Evolutionary conservation across 169 alveolate genomes (phyloP), one percentile per base, ranked within the genome.

Genomic region (Babesia caballi): DNA sequence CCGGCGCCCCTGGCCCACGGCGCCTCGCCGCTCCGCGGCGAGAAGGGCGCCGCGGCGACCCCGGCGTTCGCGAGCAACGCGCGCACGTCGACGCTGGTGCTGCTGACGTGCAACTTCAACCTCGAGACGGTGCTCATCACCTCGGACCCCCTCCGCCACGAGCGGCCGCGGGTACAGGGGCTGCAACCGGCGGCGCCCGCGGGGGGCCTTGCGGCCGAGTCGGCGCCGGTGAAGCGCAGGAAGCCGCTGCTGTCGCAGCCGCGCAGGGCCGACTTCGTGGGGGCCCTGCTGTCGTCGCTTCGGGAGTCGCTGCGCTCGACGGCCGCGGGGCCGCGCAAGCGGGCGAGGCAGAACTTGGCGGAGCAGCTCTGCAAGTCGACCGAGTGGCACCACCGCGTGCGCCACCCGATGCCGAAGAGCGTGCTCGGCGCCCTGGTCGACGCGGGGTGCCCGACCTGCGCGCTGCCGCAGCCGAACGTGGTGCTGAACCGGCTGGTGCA

Each of bases 401-500:
- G 25, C 2, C 61, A 71, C 27, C 82, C 82, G 23, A 27, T 71
- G 70, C 82, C 82, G 9, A 60, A 38, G 41, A 58, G 47, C 67
- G 23, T 71, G 4, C 36, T 71, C 11, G 33, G 46, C 7, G 63
- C 66, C 7, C 0, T 71, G 15, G 75, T 73, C 27, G 84, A 73
- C 60, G 33, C 60, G 2, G 84, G 77, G 25, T 73, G 84, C 46
- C 84, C 84, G 5, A 63, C 84, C 19, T 50, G 44, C 21, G 75
- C 84, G 11, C 51, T 73, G 25, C 84, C 84, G 30, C 41, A 83
- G 27, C 84, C 84, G 11, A 73, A 60, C 67, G 83, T 73, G 25
- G 68, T 73, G 19, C 41, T 63, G 30, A 60, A 73, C 54, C 36
- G 84, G 12, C 46, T 73, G 47, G 25, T 47, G 25, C 57, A 58